These are phyloP conservation scores for Gyromitra esculenta DNA, from an alignment of 2,329 filamentous ascomycete species.

Conservation along the genomic window DNA sequence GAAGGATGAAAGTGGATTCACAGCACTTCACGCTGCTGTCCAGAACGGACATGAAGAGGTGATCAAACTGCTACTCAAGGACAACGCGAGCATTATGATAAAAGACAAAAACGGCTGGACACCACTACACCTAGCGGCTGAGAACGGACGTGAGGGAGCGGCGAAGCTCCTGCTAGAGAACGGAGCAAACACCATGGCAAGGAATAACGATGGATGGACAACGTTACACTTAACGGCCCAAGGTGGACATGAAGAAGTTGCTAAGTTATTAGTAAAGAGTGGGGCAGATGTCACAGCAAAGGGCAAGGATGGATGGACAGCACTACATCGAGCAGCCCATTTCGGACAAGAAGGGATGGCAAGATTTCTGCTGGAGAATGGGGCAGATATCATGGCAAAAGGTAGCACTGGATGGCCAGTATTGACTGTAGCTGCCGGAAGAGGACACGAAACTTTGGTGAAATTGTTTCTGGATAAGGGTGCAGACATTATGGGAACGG, in stretches of 20 bases:
- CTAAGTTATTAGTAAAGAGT: conserved; percentile 56
- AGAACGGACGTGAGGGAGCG: conserved; percentile 56
- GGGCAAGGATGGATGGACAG: conserved; percentile 57
- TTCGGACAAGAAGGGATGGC: conserved; percentile 58
- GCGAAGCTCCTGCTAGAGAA: conserved; percentile 56
- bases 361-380: conserved; percentile 57
- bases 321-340: conserved; percentile 59
- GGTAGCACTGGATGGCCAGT: conserved; percentile 58
- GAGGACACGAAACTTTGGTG: conserved; percentile 56
- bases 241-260: conserved; percentile 56
- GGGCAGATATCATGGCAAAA: conserved; percentile 56
- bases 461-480: conserved; percentile 51
- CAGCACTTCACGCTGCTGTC: conserved; percentile 59
- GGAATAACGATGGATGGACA: conserved; percentile 54
- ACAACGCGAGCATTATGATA: conserved; percentile 56
- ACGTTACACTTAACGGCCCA: conserved; percentile 58
- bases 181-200: conserved; percentile 46
- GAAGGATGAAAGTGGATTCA: conserved; percentile 51
- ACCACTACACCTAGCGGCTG: conserved; percentile 58
- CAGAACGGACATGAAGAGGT: conserved; percentile 58
- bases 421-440: conserved; percentile 56
- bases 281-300: conserved; percentile 55
- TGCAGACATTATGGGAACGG: conserved; percentile 21
- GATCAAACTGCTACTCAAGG: conserved; percentile 58
- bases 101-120: conserved; percentile 57